These are phyloP conservation scores for Piper longum DNA, from an alignment of 164 flowering plant genomes.

Conservation along the genomic window DNA sequence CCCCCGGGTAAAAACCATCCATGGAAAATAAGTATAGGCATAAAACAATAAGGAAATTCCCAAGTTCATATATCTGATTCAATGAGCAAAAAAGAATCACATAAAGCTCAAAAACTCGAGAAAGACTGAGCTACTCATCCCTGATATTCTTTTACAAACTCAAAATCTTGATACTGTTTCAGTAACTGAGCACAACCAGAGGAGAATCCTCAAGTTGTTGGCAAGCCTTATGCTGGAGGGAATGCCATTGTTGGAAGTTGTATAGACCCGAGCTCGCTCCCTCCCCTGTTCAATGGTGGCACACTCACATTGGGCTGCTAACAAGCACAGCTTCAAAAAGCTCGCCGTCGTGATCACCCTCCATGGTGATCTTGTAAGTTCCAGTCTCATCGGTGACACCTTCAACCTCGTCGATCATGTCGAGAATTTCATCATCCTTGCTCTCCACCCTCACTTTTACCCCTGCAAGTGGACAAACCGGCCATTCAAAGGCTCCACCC, in stretches of 20 bases:
- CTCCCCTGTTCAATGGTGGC: conserved; percentile 25
- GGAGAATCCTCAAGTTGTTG: conserved; percentile 40
- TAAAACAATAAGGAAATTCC: too few species aligned
- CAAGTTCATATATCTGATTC: too few species aligned
- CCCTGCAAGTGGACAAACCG: conserved; percentile 17
- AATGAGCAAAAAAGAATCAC: too few species aligned
- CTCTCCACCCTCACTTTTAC: conserved; percentile 55
- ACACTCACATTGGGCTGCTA: conserved; percentile 44
- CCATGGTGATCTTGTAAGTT: conserved; percentile 28
- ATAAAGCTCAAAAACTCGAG: too few species aligned
- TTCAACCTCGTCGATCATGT: conserved; percentile 24
- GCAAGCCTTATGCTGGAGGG: conserved; percentile 32
- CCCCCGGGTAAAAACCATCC: too few species aligned
- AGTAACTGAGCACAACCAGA: conserved; percentile 31
- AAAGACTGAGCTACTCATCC: too few species aligned
- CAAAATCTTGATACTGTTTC: conserved; percentile 29
- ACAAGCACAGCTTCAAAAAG: conserved; percentile 40
- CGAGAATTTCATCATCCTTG: conserved; percentile 24
- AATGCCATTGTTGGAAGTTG: conserved; percentile 54
- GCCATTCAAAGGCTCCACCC: too few species aligned
- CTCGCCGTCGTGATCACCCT: conserved; percentile 34
- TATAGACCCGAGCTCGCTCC: conserved; percentile 50
- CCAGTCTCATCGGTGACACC: conserved; percentile 39
- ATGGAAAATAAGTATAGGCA: too few species aligned
- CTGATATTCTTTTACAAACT: not conserved